These are phyloP conservation scores for Pichia sp. DNA, from an alignment of 1,139 yeast genomes.

Conservation along the genomic window DNA sequence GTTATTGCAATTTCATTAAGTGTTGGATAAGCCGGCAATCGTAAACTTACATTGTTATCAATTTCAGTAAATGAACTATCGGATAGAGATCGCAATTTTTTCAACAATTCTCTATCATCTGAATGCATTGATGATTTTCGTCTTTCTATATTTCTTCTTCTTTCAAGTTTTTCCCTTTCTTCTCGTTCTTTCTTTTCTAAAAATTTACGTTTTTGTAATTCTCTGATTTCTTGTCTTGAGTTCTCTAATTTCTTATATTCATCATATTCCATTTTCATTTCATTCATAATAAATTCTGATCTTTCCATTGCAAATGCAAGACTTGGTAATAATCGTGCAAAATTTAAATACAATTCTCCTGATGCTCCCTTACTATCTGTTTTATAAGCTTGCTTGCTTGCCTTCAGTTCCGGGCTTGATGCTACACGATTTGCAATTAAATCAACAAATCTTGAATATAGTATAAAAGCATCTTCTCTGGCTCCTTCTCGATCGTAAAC, in stretches of 20 bases:
- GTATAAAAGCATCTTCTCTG: constrained; percentile 41
- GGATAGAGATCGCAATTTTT: constrained; percentile 23
- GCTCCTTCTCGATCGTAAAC: constrained; percentile 36
- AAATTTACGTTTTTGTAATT: constrained; percentile 19
- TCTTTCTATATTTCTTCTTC: constrained; percentile 7
- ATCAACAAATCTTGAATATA: constrained; percentile 44
- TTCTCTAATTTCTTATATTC: constrained; percentile 24
- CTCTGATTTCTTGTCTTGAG: constrained; percentile 21
- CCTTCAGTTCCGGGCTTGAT: constrained; percentile 36
- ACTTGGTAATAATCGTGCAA: constrained; percentile 19
- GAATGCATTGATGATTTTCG: constrained; percentile 16
- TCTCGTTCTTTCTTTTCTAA: constrained; percentile 9
- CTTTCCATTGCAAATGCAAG: constrained; percentile 33
- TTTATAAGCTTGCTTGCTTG: constrained; percentile 22
- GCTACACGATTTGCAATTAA: constrained; percentile 40
- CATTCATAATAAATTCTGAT: constrained; percentile 33
- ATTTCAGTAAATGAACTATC: constrained; percentile 10
- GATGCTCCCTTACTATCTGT: constrained; percentile 21
- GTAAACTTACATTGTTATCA: neutral
- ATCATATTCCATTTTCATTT: constrained; percentile 30
- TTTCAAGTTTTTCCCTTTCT: constrained; percentile 8
- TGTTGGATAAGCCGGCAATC: constrained; percentile 11
- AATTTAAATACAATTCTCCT: constrained; percentile 20
- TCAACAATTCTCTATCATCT: constrained; percentile 16
- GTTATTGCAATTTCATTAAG: constrained; percentile 15